A percentile compares a stretch with the other conserved stretches of the same genome.
Evolutionary conservation across 441 rosid species (phyloP).

Genomic region (Eutrema salsugineum): DNA sequence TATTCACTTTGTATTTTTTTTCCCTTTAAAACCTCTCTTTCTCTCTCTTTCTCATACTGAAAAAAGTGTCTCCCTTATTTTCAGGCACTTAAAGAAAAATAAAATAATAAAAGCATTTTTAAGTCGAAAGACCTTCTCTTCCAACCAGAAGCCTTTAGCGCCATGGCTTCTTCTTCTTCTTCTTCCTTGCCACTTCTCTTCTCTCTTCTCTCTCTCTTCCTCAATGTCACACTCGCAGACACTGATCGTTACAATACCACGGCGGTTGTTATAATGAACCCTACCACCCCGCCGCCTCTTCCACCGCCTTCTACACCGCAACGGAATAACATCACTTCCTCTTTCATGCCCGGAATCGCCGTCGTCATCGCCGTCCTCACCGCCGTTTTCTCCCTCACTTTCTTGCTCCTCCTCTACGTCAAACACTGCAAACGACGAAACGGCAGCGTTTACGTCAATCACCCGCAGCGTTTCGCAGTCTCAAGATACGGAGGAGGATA

Average conservation of each 20-base stretch:
- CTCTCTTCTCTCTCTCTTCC: constrained; percentile 1
- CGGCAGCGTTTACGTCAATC: constrained; percentile 16
- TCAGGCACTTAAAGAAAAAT: constrained; percentile 22
- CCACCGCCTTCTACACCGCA: constrained; percentile 32
- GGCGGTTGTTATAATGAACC: background rate
- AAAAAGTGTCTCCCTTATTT: constrained; percentile 29
- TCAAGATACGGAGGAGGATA: constrained; percentile 24
- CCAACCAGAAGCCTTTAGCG: background rate
- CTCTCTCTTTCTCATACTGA: constrained; percentile 11
- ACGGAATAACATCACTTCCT: constrained; percentile 30
- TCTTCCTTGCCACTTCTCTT: constrained; percentile 1
- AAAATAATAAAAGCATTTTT: background rate
- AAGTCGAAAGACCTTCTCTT: constrained; percentile 23
- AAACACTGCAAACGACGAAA: constrained; percentile 58
- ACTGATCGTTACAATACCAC: background rate
- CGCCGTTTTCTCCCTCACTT: constrained; percentile 60
- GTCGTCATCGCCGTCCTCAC: constrained; percentile 62
- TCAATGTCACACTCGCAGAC: constrained; percentile 13
- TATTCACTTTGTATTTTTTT: constrained; percentile 34
- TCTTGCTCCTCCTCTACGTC: constrained; percentile 76
- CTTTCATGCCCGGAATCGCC: constrained; percentile 65
- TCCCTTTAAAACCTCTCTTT: constrained; percentile 10
- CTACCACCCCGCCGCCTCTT: background rate
- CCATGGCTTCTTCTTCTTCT: constrained; percentile 23
- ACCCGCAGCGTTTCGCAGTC: constrained; percentile 16